These are phyloP conservation scores for Golubevia sp. DNA, from an alignment of 1,284 basidiomycete genomes.

Conservation along the genomic window DNA sequence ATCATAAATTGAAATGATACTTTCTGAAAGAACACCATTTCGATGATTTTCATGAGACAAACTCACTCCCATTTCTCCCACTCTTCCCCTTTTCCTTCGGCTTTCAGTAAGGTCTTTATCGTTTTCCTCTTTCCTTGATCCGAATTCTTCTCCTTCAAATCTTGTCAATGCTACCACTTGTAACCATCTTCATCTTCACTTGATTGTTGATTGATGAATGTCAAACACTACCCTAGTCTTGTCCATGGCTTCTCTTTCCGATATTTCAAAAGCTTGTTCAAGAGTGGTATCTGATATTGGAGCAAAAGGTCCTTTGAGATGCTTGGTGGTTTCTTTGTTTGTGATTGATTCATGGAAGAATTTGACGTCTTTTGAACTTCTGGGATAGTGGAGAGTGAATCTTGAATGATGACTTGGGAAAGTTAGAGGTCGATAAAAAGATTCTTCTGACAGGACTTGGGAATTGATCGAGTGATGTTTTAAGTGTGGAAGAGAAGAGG, in stretches of 20 bases:
- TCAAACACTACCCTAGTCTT: not conserved
- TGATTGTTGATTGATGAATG: not conserved
- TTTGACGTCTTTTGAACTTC: too few species aligned
- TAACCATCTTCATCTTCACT: not conserved
- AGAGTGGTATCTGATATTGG: not conserved
- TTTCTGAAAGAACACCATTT: too few species aligned
- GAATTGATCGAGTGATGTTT: too few species aligned
- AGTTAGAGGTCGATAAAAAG: too few species aligned
- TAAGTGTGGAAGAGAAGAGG: too few species aligned
- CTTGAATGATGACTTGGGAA: too few species aligned
- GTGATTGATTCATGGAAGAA: too few species aligned
- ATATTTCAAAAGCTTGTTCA: not conserved
- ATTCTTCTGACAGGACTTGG: too few species aligned
- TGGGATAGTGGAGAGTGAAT: too few species aligned
- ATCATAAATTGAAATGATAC: too few species aligned
- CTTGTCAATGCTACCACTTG: not conserved
- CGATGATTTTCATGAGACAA: too few species aligned
- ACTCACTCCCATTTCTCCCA: too few species aligned
- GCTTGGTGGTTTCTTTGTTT: not conserved
- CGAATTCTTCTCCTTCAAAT: not conserved
- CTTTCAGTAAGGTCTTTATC: not conserved
- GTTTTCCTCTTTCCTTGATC: not conserved
- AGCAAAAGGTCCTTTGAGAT: not conserved
- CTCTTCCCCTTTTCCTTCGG: not conserved
- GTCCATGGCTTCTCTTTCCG: not conserved